Percentiles rank a stretch among this genome's conserved stretches.
These are phyloP conservation scores for Colletotrichum spinosum DNA, from an alignment of 2,329 filamentous ascomycete species.

Conservation along the genomic window DNA sequence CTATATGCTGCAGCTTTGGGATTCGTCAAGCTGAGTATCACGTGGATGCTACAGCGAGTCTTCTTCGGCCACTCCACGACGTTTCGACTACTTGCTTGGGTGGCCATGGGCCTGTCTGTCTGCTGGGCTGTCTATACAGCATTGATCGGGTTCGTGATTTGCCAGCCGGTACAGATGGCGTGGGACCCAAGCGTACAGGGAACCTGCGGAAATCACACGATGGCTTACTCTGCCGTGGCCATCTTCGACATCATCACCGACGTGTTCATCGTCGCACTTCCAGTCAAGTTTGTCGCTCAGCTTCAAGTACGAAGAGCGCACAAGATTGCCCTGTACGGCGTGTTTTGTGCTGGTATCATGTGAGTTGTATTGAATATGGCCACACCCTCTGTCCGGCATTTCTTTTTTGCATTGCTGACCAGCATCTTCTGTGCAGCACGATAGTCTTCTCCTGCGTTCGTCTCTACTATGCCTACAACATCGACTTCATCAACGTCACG, in stretches of 20 bases:
- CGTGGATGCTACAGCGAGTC: conserved; percentile 13
- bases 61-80: conserved; percentile 2
- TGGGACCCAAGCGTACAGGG: conserved; percentile 39
- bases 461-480: conserved; percentile 31
- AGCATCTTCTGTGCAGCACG: conserved; percentile 18
- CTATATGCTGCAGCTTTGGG: conserved; percentile 9
- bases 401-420: neutral
- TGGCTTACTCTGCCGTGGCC: conserved; percentile 35
- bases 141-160: conserved; percentile 44
- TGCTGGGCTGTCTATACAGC: conserved; percentile 15
- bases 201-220: conserved; percentile 34
- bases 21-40: conserved; percentile 23
- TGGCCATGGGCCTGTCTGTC: conserved; percentile 6
- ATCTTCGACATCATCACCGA: conserved; percentile 41
- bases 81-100: conserved; percentile 5
- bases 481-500: conserved; percentile 37
- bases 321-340: conserved; percentile 33
- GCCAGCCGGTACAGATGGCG: conserved; percentile 48
- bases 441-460: conserved; percentile 38
- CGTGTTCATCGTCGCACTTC: conserved; percentile 37
- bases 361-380: conserved; percentile 8
- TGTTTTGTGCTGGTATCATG: conserved; percentile 39
- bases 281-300: conserved; percentile 31
- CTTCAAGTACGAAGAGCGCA: conserved; percentile 30
- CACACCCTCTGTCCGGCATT: neutral